Base-by-base conservation (phyloP, 257 asterid species). In the Nicotiana paniculata region DNA sequence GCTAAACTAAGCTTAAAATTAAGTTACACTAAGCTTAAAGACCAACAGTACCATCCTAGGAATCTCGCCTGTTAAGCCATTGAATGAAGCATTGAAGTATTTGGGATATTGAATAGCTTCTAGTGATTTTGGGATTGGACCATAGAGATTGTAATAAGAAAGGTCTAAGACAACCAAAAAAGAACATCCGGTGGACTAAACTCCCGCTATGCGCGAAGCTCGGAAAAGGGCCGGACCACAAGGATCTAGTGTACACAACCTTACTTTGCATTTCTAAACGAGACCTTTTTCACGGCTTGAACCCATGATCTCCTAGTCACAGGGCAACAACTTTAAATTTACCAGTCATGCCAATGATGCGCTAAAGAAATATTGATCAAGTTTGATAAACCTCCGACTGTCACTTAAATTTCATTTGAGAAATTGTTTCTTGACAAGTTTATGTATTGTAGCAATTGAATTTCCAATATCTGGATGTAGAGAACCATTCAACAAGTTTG, bases 11-110 rank as follows among this genome's bases (percentile, higher is more conserved):
- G 0, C 24, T 21, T 21, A 21, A 21, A 21, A 21, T 21, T 21
- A 21, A 21, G 24, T 0, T 21, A 21, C 24, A 21, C 24, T 21
- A 21, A 21, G 0, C 24, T 21, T 21, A 0, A 21, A 21, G 24
- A 21, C 24, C 24, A 21, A 21, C 24, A 21, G 24, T 21, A 21
- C 24, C 88, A 1, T 57, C 53, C 1, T 63, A 2, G 91, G 88
- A 46, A 85, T 85, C 21, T 80, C 83, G 3, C 89, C 86, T 4
- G 74, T 54, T 15, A 89, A 81, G 0, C 65, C 55, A 63, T 87
- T 89, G 84, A 76, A 84, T 28, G 89, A 84, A n/a, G 86, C 78
- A 37, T 86, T 75, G 3, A 89, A 59, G 55, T 87, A 53, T 5
- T 24, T 57, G n/a, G 83, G 86, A 80, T 53, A 62, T 33, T 6